Conservation (phyloP, 331 rosid species). For the Acacia pycnantha region DNA sequence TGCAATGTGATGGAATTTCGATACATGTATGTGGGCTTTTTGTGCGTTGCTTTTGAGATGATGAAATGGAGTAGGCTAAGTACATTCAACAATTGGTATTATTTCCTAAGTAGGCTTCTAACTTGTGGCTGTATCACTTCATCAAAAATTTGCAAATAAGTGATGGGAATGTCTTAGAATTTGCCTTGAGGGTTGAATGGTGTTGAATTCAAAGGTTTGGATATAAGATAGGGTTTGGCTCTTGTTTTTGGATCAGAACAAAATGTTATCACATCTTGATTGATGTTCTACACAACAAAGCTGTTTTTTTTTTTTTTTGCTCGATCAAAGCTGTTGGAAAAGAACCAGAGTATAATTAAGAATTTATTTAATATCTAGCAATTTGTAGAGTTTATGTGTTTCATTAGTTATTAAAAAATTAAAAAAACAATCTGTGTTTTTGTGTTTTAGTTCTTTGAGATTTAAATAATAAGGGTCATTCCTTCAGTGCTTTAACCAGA, state of each 20-base stretch:
- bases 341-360: neutral
- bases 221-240: neutral
- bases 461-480: neutral
- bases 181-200: neutral
- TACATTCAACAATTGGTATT: neutral
- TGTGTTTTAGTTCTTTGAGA: neutral
- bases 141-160: neutral
- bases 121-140: neutral
- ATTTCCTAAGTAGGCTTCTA: neutral
- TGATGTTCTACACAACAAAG: neutral
- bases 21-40: neutral
- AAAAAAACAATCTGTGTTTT: neutral
- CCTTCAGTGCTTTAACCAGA: neutral
- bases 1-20: neutral
- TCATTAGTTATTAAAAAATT: neutral
- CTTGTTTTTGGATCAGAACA: neutral
- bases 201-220: neutral
- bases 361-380: too few species aligned
- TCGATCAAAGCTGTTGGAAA: too few species aligned
- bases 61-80: neutral
- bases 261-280: too few species aligned
- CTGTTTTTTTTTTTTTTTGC: too few species aligned
- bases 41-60: neutral
- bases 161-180: too few species aligned
- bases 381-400: neutral